phyloP scores from a whole-genome alignment of 495 filamentous ascomycete genomes.

The Neurospora sp. region DNA sequence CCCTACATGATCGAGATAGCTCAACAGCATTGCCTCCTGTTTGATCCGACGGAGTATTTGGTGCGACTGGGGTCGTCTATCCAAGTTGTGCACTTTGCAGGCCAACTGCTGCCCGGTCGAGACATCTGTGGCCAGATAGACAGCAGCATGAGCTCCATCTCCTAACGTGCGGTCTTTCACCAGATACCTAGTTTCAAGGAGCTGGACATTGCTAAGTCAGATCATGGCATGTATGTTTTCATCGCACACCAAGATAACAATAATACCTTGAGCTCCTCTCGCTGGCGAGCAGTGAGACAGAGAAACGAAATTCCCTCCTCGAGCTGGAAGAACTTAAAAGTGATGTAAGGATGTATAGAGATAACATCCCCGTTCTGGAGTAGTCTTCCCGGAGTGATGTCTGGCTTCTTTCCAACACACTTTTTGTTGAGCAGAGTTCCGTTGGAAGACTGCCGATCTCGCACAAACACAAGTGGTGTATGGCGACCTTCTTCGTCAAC shows the following conservation, averaged over 20 bases:
- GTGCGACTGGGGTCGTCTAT: constrained; percentile 1
- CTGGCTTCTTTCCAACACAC: constrained; percentile 28
- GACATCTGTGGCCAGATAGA: constrained; percentile 68
- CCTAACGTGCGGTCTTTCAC: constrained; percentile 56
- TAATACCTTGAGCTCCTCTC: constrained; percentile 18
- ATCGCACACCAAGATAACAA: neutral
- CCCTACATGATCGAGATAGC: constrained; percentile 50
- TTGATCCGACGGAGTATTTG: constrained; percentile 18
- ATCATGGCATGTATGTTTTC: neutral
- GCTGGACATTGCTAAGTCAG: constrained; percentile 20
- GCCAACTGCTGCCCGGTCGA: constrained; percentile 61
- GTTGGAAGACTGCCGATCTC: constrained; percentile 47
- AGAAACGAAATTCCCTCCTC: neutral
- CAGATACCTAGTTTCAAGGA: constrained; percentile 36
- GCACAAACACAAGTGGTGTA: constrained; percentile 47
- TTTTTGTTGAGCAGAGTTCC: constrained; percentile 45
- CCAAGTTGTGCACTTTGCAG: constrained; percentile 53
- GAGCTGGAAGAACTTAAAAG: constrained; percentile 22
- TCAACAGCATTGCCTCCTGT: constrained; percentile 48
- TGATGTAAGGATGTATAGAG: constrained; percentile 26
- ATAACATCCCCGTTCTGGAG: constrained; percentile 49
- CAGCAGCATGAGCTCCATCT: constrained; percentile 72
- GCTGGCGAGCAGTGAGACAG: constrained; percentile 9
- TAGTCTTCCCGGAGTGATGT: constrained; percentile 30
- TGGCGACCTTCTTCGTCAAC: constrained; percentile 30